Conservation (phyloP, 768 basidiomycete genomes). For the Russula olivacea region DNA sequence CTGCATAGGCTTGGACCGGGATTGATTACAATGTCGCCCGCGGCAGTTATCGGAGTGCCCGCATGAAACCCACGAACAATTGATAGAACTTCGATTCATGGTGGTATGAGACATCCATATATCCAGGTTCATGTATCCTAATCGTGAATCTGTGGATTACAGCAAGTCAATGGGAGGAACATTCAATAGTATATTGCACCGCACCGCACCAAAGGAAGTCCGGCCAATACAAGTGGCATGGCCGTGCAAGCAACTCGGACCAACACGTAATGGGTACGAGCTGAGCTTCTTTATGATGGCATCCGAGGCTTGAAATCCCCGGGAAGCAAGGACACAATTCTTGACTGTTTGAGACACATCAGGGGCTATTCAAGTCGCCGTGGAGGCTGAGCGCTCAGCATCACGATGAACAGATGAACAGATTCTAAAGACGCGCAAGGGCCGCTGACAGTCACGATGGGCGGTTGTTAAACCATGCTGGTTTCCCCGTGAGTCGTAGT, state of each 20-base stretch:
- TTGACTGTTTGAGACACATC: not conserved
- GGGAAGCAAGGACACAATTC: not conserved
- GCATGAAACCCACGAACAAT: not conserved
- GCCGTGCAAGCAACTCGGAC: too few species aligned
- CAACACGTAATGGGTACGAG: not conserved
- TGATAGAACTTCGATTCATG: not conserved
- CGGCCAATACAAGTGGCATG: too few species aligned
- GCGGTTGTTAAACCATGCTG: too few species aligned
- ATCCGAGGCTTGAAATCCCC: not conserved
- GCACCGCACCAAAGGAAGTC: too few species aligned
- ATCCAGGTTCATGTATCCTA: too few species aligned
- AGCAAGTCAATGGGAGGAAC: too few species aligned
- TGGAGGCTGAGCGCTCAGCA: too few species aligned
- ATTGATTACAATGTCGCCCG: not conserved
- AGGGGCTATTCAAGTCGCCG: too few species aligned
- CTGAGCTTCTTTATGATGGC: not conserved
- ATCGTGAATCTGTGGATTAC: not conserved
- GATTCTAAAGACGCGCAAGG: too few species aligned
- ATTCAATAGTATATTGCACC: too few species aligned
- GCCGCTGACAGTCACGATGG: too few species aligned
- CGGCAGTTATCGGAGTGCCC: not conserved
- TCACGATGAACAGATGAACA: too few species aligned
- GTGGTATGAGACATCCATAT: not conserved
- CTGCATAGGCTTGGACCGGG: not conserved
- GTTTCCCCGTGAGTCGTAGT: not conserved